Base-by-base conservation (phyloP, 2,329 filamentous ascomycete species). In the Corniculantispora saksenae region DNA sequence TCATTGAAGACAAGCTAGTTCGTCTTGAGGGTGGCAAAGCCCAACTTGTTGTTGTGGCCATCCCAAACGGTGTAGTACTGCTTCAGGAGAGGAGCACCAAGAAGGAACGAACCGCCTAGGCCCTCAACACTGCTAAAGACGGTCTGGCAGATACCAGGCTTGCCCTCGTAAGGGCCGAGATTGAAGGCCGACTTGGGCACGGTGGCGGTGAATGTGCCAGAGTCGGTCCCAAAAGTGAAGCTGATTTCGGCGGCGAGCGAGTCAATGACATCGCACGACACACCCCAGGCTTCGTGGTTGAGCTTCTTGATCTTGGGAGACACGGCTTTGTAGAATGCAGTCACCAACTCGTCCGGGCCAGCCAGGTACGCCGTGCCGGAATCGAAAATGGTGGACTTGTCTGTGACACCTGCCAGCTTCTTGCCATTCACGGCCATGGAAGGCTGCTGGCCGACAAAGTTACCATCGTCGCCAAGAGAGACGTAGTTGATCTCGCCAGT, bases 31-130 rank as follows among this genome's bases (percentile, higher is more conserved):
- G 63, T 59, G 7, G 67, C 70, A 54, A 71, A 74, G 2, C 73
- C 74, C 23, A 76, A 62, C 54, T 68, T 61, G 56, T 69, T n/a
- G 9, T 68, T 71, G 19, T 68, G 61, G 0, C 71, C 73, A 65
- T 78, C 72, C 75, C 75, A 78, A 0, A 74, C 73, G 1, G 76
- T 78, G 62, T 78, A 78, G 61, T 77, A 77, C 15, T 70, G 67
- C 70, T 77, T 74, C 27, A 79, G 63, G 19, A 76, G 66, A 3
- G 76, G 74, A 1, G 70, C 73, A 0, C 77, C 77, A 10, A 76
- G 54, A 8, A 78, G 64, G 75, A 76, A 79, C 2, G 71, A 67
- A 0, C 69, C 69, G 0, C 66, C 50, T 0, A 69, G n/a, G n/a
- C n/a, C 62, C 3, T 69, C 68, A 2, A 70, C 58, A 1, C 61